phyloP scores from a whole-genome alignment of 2,329 filamentous ascomycete species.

The Cladophialophora chaetospira region DNA sequence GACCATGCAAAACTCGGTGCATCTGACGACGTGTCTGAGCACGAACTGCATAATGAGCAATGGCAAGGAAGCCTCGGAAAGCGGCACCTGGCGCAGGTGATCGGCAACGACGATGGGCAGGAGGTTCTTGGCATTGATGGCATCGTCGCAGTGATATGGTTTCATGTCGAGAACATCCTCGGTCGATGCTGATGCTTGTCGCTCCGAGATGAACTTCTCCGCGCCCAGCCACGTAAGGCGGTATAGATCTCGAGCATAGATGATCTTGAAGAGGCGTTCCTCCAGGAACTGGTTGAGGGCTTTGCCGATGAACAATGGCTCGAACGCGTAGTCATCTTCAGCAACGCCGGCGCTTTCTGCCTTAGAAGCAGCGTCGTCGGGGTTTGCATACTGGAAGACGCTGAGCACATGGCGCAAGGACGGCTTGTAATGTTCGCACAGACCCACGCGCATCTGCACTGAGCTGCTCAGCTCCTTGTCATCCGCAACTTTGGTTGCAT shows the following conservation, averaged over 20 bases:
- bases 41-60: conserved; percentile 71
- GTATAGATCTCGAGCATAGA: conserved; percentile 59
- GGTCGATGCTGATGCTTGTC: conserved; percentile 38
- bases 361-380: neutral
- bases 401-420: conserved; percentile 55
- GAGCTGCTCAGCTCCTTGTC: conserved; percentile 45
- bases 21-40: conserved; percentile 74
- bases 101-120: conserved; percentile 54
- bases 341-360: neutral
- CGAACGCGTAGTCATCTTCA: conserved; percentile 43
- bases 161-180: conserved; percentile 2
- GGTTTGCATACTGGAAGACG: conserved; percentile 49
- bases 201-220: conserved; percentile 58
- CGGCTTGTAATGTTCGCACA: conserved; percentile 73
- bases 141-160: conserved; percentile 23
- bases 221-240: conserved; percentile 68
- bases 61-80: conserved; percentile 54
- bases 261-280: conserved; percentile 62
- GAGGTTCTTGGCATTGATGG: conserved; percentile 33
- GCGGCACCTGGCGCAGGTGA: conserved; percentile 46
- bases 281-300: conserved; percentile 71
- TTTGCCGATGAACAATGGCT: conserved; percentile 68
- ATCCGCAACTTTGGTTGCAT: conserved; percentile 54
- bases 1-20: conserved; percentile 83
- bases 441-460: conserved; percentile 64